These are phyloP conservation scores for Stachybotrys echinatus DNA, from an alignment of 2,329 filamentous ascomycete species.

Conservation along the genomic window DNA sequence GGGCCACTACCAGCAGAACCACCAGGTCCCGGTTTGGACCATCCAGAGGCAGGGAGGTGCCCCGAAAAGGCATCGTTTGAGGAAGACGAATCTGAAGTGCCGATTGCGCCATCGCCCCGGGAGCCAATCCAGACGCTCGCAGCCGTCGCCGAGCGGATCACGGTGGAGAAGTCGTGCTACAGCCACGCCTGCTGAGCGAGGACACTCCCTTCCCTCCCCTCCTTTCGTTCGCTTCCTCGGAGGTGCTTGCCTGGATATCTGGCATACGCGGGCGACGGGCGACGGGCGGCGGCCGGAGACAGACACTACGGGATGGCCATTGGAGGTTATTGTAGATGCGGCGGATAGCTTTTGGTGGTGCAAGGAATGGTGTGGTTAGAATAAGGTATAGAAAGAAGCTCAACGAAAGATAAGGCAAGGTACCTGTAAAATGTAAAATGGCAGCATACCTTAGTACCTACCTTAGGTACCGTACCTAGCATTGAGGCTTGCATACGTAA, in stretches of 20 bases:
- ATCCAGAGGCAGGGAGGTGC: background rate
- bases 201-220: background rate
- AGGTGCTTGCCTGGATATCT: too few species aligned
- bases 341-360: too few species aligned
- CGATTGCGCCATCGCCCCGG: constrained; percentile 7
- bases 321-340: too few species aligned
- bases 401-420: too few species aligned
- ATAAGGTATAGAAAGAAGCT: too few species aligned
- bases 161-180: background rate
- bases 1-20: background rate
- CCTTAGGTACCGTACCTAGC: too few species aligned
- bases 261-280: background rate
- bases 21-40: background rate
- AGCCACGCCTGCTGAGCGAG: background rate
- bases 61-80: background rate
- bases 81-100: background rate
- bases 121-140: constrained; percentile 2
- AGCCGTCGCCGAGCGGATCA: background rate
- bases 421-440: too few species aligned
- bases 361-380: too few species aligned
- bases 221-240: background rate
- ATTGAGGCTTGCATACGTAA: background rate
- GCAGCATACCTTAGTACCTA: too few species aligned
- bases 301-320: too few species aligned
- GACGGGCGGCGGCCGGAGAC: too few species aligned